These are phyloP conservation scores for Calonectria montana DNA, from an alignment of 2,329 filamentous ascomycete genomes.

Conservation along the genomic window DNA sequence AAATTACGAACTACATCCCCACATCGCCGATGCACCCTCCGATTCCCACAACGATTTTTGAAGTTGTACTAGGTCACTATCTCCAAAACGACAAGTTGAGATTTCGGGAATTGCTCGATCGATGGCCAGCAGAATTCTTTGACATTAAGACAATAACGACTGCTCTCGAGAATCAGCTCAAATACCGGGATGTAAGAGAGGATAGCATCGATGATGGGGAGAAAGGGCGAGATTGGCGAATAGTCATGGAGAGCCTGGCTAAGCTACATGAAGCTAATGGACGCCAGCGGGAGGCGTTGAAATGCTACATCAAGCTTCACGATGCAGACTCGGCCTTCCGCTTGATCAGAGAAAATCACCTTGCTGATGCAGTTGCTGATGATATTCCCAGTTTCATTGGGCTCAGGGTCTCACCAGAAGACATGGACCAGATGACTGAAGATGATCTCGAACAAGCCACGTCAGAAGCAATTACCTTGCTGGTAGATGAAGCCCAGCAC, in stretches of 20 bases:
- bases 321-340: slow-evolving; percentile 91
- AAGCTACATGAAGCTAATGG: slow-evolving; percentile 86
- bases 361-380: slow-evolving; percentile 89
- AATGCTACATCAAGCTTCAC: slow-evolving; percentile 89
- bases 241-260: slow-evolving; percentile 88
- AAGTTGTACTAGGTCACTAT: slow-evolving; percentile 90
- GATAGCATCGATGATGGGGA: slow-evolving; percentile 81
- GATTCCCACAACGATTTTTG: slow-evolving; percentile 85
- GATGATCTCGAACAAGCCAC: slow-evolving; percentile 83
- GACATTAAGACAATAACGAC: slow-evolving; percentile 81
- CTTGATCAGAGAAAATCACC: slow-evolving; percentile 86
- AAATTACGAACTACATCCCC: slow-evolving; percentile 88
- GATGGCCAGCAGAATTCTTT: slow-evolving; percentile 88
- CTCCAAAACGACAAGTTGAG: slow-evolving; percentile 79
- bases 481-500: slow-evolving; percentile 91
- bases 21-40: slow-evolving; percentile 81
- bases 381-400: slow-evolving; percentile 91
- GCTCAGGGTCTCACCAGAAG: slow-evolving; percentile 81
- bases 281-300: slow-evolving; percentile 84
- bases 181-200: slow-evolving; percentile 78
- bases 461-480: slow-evolving; percentile 83
- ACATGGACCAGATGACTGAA: slow-evolving; percentile 72
- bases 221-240: slow-evolving; percentile 84
- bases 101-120: slow-evolving; percentile 82
- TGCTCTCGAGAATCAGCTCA: slow-evolving; percentile 84